A percentile compares a stretch with the other conserved stretches of the same genome.
Conservation (phyloP, 106 monocot genomes). For the Dendrobium catenatum region DNA sequence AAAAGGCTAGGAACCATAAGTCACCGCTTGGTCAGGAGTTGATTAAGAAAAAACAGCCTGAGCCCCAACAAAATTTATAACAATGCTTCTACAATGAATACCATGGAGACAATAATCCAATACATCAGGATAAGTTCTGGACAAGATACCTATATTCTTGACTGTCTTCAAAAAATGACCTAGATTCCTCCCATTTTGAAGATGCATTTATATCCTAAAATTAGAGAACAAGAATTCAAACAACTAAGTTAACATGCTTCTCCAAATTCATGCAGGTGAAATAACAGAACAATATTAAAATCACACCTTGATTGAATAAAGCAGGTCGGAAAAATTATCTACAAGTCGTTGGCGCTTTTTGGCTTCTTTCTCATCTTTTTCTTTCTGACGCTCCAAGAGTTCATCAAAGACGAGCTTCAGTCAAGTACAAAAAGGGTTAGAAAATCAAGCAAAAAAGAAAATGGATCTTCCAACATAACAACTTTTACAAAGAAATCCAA, state of each 20-base stretch:
- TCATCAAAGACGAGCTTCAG: conserved; percentile 87
- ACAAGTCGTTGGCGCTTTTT: conserved; percentile 71
- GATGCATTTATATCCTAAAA: conserved; percentile 77
- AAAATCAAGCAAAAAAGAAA: not conserved
- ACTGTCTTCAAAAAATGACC: conserved; percentile 74
- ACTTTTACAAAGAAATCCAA: too few relatives aligned
- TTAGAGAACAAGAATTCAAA: not conserved
- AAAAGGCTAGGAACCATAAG: not conserved
- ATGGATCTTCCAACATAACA: not conserved
- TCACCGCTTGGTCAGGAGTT: not conserved
- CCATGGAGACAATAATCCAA: not conserved
- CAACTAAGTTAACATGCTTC: not conserved
- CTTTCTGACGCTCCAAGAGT: conserved; percentile 61
- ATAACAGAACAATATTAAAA: not conserved
- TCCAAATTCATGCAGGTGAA: not conserved
- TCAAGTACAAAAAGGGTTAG: not conserved
- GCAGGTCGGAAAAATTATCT: conserved; percentile 71
- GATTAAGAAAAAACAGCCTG: not conserved
- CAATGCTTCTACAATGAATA: not conserved
- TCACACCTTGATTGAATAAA: conserved; percentile 73
- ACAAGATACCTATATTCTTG: conserved; percentile 68
- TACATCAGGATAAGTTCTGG: not conserved
- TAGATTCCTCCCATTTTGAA: conserved; percentile 90
- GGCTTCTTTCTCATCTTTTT: conserved; percentile 92
- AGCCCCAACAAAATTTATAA: not conserved